phyloP scores from a whole-genome alignment of 1,284 basidiomycete genomes.

The Leccinum angustisporum region DNA sequence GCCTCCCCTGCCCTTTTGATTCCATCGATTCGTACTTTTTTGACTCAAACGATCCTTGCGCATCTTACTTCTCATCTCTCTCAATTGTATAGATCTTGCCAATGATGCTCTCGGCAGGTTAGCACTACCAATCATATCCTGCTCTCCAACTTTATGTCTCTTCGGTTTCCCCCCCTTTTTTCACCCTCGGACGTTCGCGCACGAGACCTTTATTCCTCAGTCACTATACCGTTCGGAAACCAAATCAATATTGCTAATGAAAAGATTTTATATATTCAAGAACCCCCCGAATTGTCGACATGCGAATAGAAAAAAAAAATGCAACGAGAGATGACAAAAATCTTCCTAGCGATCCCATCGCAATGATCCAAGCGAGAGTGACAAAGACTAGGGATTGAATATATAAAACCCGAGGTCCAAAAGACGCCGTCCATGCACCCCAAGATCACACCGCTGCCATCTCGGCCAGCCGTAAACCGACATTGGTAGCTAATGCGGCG shows the following conservation, averaged over 20 bases:
- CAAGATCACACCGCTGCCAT: constrained; percentile 30
- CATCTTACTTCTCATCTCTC: constrained; percentile 21
- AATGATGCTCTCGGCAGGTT: constrained; percentile 19
- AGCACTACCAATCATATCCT: constrained; percentile 16
- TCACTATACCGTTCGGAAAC: constrained; percentile 23
- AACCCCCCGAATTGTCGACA: background rate
- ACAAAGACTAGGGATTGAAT: background rate
- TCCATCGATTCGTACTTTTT: constrained; percentile 8
- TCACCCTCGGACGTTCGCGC: constrained; percentile 22
- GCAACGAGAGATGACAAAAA: background rate
- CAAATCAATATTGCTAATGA: constrained; percentile 25
- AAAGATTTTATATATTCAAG: constrained; percentile 18
- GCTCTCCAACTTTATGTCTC: background rate
- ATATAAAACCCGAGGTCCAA: background rate
- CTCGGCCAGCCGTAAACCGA: constrained; percentile 59
- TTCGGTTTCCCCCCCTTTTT: background rate
- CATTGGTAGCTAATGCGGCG: constrained; percentile 73
- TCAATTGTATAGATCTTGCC: constrained; percentile 25
- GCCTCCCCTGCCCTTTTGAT: background rate
- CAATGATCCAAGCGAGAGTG: background rate
- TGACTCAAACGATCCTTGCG: constrained; percentile 9
- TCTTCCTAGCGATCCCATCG: background rate
- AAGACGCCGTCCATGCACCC: background rate
- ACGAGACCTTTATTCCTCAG: constrained; percentile 25
- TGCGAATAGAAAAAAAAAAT: background rate